A percentile compares a stretch with the other conserved stretches of the same genome.
Evolutionary conservation across 1,139 yeast species (phyloP).

Genomic region (Trichomonascaceae sp.): DNA sequence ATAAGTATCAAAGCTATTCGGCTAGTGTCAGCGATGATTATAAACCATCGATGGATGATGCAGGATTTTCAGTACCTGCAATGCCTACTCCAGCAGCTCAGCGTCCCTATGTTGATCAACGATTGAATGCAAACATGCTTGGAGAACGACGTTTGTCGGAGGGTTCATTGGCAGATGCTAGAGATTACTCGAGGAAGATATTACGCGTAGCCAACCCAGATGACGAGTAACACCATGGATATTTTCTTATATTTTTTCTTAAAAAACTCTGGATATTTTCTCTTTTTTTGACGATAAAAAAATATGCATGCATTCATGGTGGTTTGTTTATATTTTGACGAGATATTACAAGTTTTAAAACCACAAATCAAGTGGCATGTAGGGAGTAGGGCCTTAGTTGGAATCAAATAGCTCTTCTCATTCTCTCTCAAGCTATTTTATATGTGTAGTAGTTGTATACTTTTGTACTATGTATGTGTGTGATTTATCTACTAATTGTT

Average conservation of each 20-base stretch:
- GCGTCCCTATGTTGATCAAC: slow-evolving; percentile 46
- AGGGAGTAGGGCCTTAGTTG: background rate
- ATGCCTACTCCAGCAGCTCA: slow-evolving; percentile 10
- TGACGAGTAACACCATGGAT: slow-evolving; percentile 19
- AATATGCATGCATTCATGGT: background rate
- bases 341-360: background rate
- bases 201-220: slow-evolving; percentile 74
- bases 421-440: background rate
- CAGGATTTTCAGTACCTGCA: slow-evolving; percentile 18
- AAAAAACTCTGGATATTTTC: background rate
- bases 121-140: slow-evolving; percentile 62
- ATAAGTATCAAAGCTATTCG: slow-evolving; percentile 43
- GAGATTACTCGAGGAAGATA: slow-evolving; percentile 68
- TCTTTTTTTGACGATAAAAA: background rate
- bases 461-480: background rate
- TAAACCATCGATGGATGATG: slow-evolving; percentile 15
- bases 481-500: background rate
- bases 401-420: background rate
- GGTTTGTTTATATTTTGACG: background rate
- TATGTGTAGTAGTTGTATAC: background rate
- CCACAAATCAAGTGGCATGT: too few relatives aligned
- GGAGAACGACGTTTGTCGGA: slow-evolving; percentile 69
- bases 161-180: slow-evolving; percentile 72
- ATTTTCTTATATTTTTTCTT: background rate
- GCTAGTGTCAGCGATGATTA: slow-evolving; percentile 23